These are phyloP conservation scores for Pseudogymnoascus sp. DNA, from an alignment of 2,329 filamentous ascomycete species.

Conservation along the genomic window DNA sequence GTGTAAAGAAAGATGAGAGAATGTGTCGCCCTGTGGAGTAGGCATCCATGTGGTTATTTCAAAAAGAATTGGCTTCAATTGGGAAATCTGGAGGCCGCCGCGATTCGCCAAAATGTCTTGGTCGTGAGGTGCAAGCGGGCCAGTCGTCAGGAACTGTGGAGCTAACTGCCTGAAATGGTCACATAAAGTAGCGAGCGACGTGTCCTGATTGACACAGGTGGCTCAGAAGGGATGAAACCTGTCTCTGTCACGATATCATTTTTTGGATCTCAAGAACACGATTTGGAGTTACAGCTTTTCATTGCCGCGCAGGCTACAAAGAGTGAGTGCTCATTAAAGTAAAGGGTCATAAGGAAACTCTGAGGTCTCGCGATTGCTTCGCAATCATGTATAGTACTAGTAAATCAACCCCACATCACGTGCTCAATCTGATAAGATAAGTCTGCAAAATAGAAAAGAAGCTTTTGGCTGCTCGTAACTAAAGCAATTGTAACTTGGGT, in stretches of 20 bases:
- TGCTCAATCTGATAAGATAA: background rate
- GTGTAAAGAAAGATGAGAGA: slow-evolving; percentile 26
- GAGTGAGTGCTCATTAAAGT: background rate
- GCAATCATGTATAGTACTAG: background rate
- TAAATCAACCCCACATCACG: slow-evolving; percentile 2
- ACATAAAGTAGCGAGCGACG: slow-evolving; percentile 1
- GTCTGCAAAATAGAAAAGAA: background rate
- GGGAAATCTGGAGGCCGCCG: slow-evolving; percentile 10
- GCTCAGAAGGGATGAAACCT: background rate
- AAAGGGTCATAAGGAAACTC: background rate
- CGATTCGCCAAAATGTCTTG: slow-evolving; percentile 1
- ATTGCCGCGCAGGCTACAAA: background rate
- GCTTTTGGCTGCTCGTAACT: background rate
- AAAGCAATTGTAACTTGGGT: background rate
- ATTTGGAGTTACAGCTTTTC: background rate
- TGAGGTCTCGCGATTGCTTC: background rate
- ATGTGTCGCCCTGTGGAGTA: slow-evolving; percentile 31
- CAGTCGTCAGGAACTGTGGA: slow-evolving; percentile 8
- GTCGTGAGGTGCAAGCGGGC: slow-evolving; percentile 5
- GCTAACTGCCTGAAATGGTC: slow-evolving; percentile 10
- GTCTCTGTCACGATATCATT: background rate
- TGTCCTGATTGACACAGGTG: background rate
- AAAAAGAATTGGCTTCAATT: background rate
- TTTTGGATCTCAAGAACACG: background rate
- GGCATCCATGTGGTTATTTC: slow-evolving; percentile 34